Evolutionary conservation across 1,284 basidiomycete genomes (phyloP), one percentile per base, ranked within the genome.

Genomic region (Phlebopus sp.): DNA sequence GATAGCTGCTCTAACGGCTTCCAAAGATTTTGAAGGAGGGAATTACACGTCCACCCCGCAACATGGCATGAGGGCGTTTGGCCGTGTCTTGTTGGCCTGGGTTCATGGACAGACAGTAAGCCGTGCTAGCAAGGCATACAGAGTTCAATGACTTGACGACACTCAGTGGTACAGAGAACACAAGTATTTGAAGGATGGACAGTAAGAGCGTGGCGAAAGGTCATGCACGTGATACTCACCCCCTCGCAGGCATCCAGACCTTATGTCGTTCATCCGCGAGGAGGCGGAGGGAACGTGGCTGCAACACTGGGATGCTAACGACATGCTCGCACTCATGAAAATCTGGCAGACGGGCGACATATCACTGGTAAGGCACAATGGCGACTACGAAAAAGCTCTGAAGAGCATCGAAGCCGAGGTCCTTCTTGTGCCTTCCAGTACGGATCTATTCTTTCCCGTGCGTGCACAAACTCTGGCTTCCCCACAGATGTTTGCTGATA

Each of bases 341-440:
- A 82, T 79, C 3, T 82, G 80, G 79, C 70, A 77, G 51, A 67
- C 58, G 2, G 79, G 76, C n/a, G 78, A 81, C 53, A 67, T 79
- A 17, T 75, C 77, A 11, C 63, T 65, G 23, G 60, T 78, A n/a
- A 63, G 69, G 15, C 69, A 79, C 40, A 65, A 65, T 10, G 75
- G 74, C 5, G 63, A 76, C 55, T 68, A 73, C 25, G 66, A 63
- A 37, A 67, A 62, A 25, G 69, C 71, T 37, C 55, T 80, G 40
- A 60, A 55, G 2, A 63, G 59, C 23, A 78, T 80, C 54, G 72
- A 73, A 51, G 77, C 78, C n/a, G 71, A 71, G 47, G 76, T 70
- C 0, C 66, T 82, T 40, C 70, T 83, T 32, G 78, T 82, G 75
- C 79, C 79, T 4, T 74, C 72, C 56, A 80, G 75, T 60, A 81